These are phyloP conservation scores for Amylocarpus encephaloides DNA, from an alignment of 2,329 filamentous ascomycete genomes.

Conservation along the genomic window DNA sequence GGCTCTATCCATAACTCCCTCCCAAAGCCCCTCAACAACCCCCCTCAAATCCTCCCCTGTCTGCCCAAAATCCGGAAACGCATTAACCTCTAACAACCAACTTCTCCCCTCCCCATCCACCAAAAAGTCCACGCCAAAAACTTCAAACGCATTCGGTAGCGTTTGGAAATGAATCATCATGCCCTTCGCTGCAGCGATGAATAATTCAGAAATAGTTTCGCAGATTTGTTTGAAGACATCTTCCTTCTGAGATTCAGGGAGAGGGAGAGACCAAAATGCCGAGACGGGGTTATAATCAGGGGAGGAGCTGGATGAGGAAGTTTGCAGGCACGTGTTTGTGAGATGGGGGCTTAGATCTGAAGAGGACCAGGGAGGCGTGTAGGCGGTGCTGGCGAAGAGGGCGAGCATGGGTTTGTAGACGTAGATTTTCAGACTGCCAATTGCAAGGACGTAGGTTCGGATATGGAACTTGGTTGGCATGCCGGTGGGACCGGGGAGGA, in stretches of 20 bases:
- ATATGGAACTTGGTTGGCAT: constrained; percentile 84
- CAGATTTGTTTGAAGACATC: constrained; percentile 70
- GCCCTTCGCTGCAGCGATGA: constrained; percentile 76
- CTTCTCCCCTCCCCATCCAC: constrained; percentile 58
- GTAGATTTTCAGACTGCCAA: constrained; percentile 72
- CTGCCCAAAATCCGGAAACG: constrained; percentile 93
- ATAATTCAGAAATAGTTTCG: constrained; percentile 65
- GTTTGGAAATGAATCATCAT: constrained; percentile 93
- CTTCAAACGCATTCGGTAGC: constrained; percentile 80
- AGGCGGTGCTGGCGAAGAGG: constrained; percentile 75
- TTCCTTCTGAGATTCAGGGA: constrained; percentile 36
- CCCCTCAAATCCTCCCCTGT: constrained; percentile 69
- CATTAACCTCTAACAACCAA: constrained; percentile 88
- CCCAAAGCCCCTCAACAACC: constrained; percentile 71
- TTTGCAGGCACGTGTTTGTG: constrained; percentile 92
- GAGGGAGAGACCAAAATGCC: constrained; percentile 63
- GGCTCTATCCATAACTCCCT: constrained; percentile 61
- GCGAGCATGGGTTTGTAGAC: constrained; percentile 90
- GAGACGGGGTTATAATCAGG: constrained; percentile 46
- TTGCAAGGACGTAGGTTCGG: constrained; percentile 79
- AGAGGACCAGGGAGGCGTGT: constrained; percentile 53
- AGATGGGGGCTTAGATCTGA: constrained; percentile 67
- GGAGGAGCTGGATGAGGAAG: constrained; percentile 45
- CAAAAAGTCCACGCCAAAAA: constrained; percentile 87
- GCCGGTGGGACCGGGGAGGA: constrained; percentile 47